Percentiles rank a stretch among this genome's conserved stretches.
Evolutionary conservation across 441 rosid genomes (phyloP).

Genomic region (Arabidopsis lyrata): DNA sequence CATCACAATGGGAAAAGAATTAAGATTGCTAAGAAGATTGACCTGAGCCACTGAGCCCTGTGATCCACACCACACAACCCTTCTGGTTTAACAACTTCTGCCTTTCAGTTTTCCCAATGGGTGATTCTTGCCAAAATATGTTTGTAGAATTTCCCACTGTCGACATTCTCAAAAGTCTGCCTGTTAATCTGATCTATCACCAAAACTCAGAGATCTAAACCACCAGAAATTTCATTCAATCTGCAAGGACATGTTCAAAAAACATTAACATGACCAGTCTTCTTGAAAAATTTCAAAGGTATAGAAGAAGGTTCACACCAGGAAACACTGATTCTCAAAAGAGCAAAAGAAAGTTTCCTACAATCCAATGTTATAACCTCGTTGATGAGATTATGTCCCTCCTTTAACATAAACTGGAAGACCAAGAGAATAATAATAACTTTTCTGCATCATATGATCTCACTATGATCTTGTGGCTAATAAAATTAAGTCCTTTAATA

Average conservation of each 20-base stretch:
- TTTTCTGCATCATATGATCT: constrained; percentile 11
- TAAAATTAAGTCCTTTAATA: constrained; percentile 6
- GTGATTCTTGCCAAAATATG: constrained; percentile 90
- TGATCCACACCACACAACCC: constrained; percentile 94
- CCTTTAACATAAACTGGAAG: constrained; percentile 1
- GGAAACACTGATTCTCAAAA: constrained; percentile 4
- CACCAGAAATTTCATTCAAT: constrained; percentile 17
- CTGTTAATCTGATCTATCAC: constrained; percentile 20
- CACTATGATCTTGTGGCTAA: constrained; percentile 20
- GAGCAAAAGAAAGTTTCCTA: neutral
- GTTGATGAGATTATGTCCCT: neutral
- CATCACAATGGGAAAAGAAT: neutral
- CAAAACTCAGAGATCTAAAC: constrained; percentile 18
- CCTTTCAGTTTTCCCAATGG: constrained; percentile 78
- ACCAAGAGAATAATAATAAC: neutral
- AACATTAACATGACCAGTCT: constrained; percentile 1
- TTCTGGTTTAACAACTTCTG: constrained; percentile 81
- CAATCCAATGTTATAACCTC: neutral
- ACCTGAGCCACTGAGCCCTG: constrained; percentile 98
- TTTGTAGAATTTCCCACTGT: constrained; percentile 68
- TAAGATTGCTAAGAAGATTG: constrained; percentile 19
- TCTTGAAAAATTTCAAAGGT: neutral
- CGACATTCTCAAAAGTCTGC: constrained; percentile 53
- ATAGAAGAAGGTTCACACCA: neutral
- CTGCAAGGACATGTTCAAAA: constrained; percentile 18